A percentile compares a stretch with the other conserved stretches of the same genome.
Evolutionary conservation across 2,329 filamentous ascomycete species (phyloP).

Genomic region (Verticillium zaregamsianum): DNA sequence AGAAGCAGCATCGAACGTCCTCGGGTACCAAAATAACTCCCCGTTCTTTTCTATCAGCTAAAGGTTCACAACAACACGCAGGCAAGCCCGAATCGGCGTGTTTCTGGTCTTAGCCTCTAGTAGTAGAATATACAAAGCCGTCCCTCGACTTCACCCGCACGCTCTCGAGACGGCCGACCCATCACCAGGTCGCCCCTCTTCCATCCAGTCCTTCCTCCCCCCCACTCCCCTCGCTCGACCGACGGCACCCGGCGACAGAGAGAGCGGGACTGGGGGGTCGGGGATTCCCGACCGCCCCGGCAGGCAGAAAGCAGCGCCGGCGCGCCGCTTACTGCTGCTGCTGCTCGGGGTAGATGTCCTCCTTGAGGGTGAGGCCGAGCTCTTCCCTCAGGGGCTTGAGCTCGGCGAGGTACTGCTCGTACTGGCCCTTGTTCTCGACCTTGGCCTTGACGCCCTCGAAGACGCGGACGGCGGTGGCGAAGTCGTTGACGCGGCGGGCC

Average conservation of each 20-base stretch:
- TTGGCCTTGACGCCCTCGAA: conserved; percentile 99
- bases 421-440: conserved; percentile 97
- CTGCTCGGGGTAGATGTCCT: conserved; percentile 79
- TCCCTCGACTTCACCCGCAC: neutral
- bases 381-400: conserved; percentile 91
- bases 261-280: neutral
- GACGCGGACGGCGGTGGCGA: conserved; percentile 93
- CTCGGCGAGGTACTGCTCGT: conserved; percentile 92
- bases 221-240: too few relatives aligned
- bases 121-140: conserved; percentile 32
- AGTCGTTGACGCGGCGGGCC: conserved; percentile 95
- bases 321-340: conserved; percentile 28
- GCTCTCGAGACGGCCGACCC: neutral
- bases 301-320: neutral
- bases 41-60: conserved; percentile 11
- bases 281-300: neutral
- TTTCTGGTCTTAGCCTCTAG: conserved; percentile 10
- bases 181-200: neutral
- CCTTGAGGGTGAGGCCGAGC: conserved; percentile 85
- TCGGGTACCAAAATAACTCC: conserved; percentile 1
- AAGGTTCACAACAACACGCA: neutral
- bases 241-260: too few relatives aligned
- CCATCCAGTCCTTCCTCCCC: neutral
- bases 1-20: neutral
- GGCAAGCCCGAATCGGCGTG: conserved; percentile 6